A percentile compares a stretch with the other conserved stretches of the same genome.
Conservation (phyloP, 1,139 yeast genomes). For the Suzukiozyma palmioleophila region DNA sequence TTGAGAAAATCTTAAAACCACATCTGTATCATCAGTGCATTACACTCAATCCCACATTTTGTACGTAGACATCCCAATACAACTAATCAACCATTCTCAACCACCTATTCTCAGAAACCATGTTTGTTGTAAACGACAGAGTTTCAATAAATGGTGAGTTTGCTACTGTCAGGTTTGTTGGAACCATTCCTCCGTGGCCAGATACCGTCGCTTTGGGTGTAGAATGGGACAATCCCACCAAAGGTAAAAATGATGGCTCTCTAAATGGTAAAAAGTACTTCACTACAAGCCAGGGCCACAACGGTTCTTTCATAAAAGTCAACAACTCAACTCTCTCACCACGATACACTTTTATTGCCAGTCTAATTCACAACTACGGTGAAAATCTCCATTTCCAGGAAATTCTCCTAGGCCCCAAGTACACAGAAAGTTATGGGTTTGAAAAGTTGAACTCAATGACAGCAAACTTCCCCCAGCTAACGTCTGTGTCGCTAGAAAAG, state of each 20-base stretch:
- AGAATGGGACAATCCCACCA: constrained; percentile 74
- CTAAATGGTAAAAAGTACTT: constrained; percentile 63
- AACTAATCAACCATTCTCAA: no score
- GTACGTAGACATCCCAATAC: no score
- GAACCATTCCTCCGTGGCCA: constrained; percentile 62
- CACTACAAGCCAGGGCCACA: constrained; percentile 19
- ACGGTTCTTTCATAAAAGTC: constrained; percentile 69
- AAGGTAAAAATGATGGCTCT: constrained; percentile 80
- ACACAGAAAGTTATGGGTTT: constrained; percentile 45
- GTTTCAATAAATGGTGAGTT: constrained; percentile 42
- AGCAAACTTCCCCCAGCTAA: constrained; percentile 40
- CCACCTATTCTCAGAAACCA: no score
- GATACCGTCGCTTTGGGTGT: constrained; percentile 56
- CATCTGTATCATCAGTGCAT: no score
- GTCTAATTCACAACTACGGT: constrained; percentile 47
- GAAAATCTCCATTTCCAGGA: constrained; percentile 20
- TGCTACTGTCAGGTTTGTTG: constrained; percentile 64
- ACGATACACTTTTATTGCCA: constrained; percentile 38
- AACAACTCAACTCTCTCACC: constrained; percentile 26
- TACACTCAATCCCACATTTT: no score
- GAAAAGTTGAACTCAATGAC: constrained; percentile 48
- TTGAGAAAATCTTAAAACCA: no score
- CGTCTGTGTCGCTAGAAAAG: constrained; percentile 47
- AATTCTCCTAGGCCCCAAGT: background rate
- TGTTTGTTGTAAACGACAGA: constrained; percentile 32